Evolutionary conservation across 148 eudicot genomes (phyloP).

Genomic region (Selenicereus undatus): DNA sequence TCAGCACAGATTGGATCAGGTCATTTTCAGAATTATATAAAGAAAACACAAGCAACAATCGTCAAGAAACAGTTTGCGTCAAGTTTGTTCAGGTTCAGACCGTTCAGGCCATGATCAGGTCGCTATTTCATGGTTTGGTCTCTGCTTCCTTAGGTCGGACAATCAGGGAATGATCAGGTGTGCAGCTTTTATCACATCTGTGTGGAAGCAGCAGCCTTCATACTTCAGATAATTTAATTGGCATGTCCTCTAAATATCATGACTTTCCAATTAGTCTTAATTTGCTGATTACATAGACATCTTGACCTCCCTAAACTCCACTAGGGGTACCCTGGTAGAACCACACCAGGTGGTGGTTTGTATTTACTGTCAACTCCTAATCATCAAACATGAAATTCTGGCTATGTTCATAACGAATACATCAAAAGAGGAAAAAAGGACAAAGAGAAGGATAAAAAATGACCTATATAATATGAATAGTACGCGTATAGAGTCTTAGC

Average conservation of each 20-base stretch:
- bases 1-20: no score
- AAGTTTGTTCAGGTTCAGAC: no score
- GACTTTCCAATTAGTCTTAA: neutral
- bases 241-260: neutral
- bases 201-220: neutral
- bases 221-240: neutral
- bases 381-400: neutral
- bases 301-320: neutral
- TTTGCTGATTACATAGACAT: neutral
- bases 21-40: no score
- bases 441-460: neutral
- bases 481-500: neutral
- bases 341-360: neutral
- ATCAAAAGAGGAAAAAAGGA: conserved; percentile 4
- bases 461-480: neutral
- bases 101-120: no score
- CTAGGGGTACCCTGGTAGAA: neutral
- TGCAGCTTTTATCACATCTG: neutral
- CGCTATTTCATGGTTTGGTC: no score
- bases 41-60: no score
- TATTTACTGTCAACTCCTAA: neutral
- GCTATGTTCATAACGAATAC: neutral
- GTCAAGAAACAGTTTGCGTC: no score
- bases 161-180: neutral
- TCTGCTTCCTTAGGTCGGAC: no score